Conservation (phyloP, 1,284 basidiomycete species). For the Schizopora paradoxa region DNA sequence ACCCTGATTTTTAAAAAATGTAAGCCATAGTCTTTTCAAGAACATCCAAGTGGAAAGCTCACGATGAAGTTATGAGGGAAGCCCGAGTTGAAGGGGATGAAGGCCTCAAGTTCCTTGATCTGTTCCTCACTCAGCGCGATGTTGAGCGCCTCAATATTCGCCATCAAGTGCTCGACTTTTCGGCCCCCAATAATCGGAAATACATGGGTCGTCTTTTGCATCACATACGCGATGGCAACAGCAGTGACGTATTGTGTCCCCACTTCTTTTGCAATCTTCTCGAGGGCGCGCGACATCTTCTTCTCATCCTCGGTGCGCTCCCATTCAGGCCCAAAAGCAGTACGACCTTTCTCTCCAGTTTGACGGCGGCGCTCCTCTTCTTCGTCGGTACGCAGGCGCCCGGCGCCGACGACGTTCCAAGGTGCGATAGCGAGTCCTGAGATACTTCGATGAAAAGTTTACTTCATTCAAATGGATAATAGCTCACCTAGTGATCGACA, state of each 20-base stretch:
- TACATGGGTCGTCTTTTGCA: conserved; percentile 20
- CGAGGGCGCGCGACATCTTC: conserved; percentile 18
- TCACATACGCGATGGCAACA: conserved; percentile 18
- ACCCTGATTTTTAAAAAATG: conserved; percentile 4
- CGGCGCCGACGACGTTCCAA: conserved; percentile 27
- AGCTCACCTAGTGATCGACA: conserved; percentile 22
- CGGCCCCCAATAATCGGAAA: conserved; percentile 20
- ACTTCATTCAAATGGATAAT: background rate
- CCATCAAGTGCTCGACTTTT: conserved; percentile 19
- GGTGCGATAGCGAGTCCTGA: conserved; percentile 28
- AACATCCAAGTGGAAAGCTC: no score
- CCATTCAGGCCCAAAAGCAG: conserved; percentile 9
- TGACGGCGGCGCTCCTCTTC: conserved; percentile 16
- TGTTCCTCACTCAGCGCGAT: conserved; percentile 24
- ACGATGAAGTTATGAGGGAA: conserved; percentile 24
- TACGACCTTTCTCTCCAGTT: conserved; percentile 16
- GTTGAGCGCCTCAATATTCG: conserved; percentile 21
- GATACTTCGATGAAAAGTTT: background rate
- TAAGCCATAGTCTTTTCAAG: background rate
- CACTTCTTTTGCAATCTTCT: conserved; percentile 31
- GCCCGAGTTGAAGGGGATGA: conserved; percentile 23
- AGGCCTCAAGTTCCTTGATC: conserved; percentile 19
- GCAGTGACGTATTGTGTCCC: conserved; percentile 24
- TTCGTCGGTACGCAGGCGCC: conserved; percentile 20
- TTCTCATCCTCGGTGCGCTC: conserved; percentile 17